Base-by-base conservation (phyloP, 1,139 yeast species). In the Blastobotrys raffinosifermentans region DNA sequence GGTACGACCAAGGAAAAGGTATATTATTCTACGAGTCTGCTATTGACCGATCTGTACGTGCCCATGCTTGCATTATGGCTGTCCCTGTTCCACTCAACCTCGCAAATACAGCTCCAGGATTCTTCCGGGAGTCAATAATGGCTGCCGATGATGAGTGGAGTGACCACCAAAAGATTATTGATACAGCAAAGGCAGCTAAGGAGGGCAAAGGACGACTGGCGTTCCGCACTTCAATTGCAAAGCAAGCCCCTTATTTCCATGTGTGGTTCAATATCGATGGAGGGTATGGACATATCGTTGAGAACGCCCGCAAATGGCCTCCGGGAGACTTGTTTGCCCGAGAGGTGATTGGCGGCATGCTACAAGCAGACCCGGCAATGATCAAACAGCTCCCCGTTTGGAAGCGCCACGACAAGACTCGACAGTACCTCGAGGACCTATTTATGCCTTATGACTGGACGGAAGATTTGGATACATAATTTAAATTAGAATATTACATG, bases 241-340 rank as follows among this genome's bases (percentile, higher is more conserved):
- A 67, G 37, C 70, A 70, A 39, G 67, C 73, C 3, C 72, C 74
- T 1, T 72, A 63, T 47, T 70, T 69, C 48, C 77, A 72, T 46
- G 71, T 67, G 4, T 72, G 77, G 77, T 55, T 69, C 39, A 57
- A 55, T 19, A 38, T 66, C 8, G 61, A 66, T 36, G 75, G 75
- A 8, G 77, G 77, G 0, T 39, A 67, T 31, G 77, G 73, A 2
- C 76, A 71, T 49, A 67, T 72, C n/a, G 61, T 72, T 4, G 75
- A 71, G 40, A 61, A 67, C 38, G 36, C 49, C 1, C 35, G 47
- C 2, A 34, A 38, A 7, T 72, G 76, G 76, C 75, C 76, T 0
- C 48, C 50, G 26, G 69, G 65, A 4, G 76, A 70, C 41, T 40
- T 60, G 29, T 69, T 72, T 51, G 72, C 69, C 3, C 51, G 75